phyloP scores from a whole-genome alignment of 495 filamentous ascomycete species.

The Hyaloscypha finlandica region DNA sequence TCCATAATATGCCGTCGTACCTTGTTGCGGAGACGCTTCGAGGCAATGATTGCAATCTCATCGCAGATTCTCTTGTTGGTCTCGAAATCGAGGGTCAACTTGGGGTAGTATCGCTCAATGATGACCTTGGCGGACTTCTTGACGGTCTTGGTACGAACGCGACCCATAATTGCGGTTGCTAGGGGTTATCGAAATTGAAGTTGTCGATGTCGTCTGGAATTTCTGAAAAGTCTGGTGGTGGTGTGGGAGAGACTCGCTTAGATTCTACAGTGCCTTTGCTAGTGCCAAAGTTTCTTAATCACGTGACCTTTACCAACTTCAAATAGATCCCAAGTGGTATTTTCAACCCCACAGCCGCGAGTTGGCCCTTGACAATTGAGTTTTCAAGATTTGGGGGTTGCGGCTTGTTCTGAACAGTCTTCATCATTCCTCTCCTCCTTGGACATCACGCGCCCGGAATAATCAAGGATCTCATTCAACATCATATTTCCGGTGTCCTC shows the following conservation, averaged over 20 bases:
- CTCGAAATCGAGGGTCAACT: conserved; percentile 99
- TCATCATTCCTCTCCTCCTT: too few relatives aligned
- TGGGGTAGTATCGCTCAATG: conserved; percentile 99
- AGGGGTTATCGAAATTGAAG: conserved; percentile 35
- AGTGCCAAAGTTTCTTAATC: not conserved
- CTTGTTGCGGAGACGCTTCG: conserved; percentile 98
- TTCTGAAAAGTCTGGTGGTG: not conserved
- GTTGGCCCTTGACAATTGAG: too few relatives aligned
- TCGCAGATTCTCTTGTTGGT: conserved; percentile 99
- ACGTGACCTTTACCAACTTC: not conserved
- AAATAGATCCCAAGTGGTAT: not conserved
- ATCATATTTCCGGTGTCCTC: too few relatives aligned
- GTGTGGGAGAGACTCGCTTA: not conserved
- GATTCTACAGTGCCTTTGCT: not conserved
- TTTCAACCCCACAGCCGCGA: too few relatives aligned
- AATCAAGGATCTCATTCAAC: too few relatives aligned
- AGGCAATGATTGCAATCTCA: conserved; percentile 99
- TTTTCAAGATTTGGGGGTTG: too few relatives aligned
- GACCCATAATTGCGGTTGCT: conserved; percentile 82
- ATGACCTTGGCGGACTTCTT: conserved; percentile 99
- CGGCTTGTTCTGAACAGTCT: too few relatives aligned
- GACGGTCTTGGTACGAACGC: conserved; percentile 97
- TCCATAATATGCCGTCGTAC: conserved; percentile 42
- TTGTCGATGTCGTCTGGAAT: conserved; percentile 13
- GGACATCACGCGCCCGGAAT: too few relatives aligned